Conservation (phyloP, 306 rosid genomes). For the Lathyrus sativus region DNA sequence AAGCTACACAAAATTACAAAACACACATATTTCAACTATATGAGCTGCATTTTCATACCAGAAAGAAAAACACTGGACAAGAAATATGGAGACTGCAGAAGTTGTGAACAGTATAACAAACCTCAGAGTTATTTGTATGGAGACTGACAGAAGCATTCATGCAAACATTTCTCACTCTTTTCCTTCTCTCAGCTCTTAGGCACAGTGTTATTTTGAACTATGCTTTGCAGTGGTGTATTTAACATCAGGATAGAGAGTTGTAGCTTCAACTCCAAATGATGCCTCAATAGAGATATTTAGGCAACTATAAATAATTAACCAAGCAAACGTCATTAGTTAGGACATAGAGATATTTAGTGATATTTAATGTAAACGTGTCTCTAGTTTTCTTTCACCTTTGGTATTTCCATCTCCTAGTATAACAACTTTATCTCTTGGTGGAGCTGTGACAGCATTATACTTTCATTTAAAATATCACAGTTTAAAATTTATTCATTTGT, state of each 20-base stretch:
- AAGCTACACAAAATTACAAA: slow-evolving; percentile 14
- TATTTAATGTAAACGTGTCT: neutral
- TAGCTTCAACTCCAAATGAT: slow-evolving; percentile 83
- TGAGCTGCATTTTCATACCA: slow-evolving; percentile 21
- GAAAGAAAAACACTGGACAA: slow-evolving; percentile 29
- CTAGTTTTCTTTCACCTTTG: slow-evolving; percentile 30
- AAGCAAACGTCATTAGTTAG: neutral
- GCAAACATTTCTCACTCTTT: slow-evolving; percentile 18
- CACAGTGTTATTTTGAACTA: slow-evolving; percentile 23
- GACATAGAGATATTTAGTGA: neutral
- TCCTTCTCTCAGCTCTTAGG: neutral
- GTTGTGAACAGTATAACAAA: slow-evolving; percentile 26
- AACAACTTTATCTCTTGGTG: slow-evolving; percentile 50
- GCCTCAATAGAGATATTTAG: too few relatives aligned
- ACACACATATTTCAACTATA: slow-evolving; percentile 9
- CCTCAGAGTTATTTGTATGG: too few relatives aligned
- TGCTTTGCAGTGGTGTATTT: slow-evolving; percentile 53
- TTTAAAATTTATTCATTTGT: too few relatives aligned
- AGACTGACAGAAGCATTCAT: slow-evolving; percentile 36
- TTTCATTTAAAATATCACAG: too few relatives aligned
- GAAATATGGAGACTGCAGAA: neutral
- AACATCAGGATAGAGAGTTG: slow-evolving; percentile 66
- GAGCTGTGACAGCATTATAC: too few relatives aligned
- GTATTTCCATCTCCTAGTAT: slow-evolving; percentile 57
- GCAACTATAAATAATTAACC: slow-evolving; percentile 18